Base-by-base conservation (phyloP, 768 basidiomycete species). In the Tephrocybe rancida region DNA sequence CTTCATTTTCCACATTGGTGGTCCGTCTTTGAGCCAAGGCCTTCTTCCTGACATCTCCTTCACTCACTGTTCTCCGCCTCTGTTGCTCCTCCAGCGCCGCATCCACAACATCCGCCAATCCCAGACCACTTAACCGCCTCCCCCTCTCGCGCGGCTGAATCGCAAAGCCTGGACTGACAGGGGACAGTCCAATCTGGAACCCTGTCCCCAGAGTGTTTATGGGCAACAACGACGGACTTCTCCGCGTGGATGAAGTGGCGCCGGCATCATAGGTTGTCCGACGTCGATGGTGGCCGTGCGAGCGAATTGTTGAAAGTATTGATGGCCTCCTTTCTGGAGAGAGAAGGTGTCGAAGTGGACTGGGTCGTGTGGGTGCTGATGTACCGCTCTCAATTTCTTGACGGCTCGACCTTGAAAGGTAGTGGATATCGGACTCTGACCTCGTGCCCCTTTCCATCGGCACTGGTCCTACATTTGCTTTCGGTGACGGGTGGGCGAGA, bases 91-190 rank as follows among this genome's bases (percentile, higher is more conserved):
- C 45, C 21, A 58, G 50, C 58, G 61, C 48, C 39, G 57, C 59
- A 48, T 69, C 68, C 22, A 54, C 59, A 26, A 65, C 67, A 49
- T 72, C 74, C n/a, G 63, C 67, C 37, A 71, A 66, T 1, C 65
- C 71, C 18, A 72, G 45, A 29, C 72, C 74, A 58, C 74, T 81
- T 10, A 67, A 52, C 53, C 76, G 68, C 57, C 82, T 67, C 57
- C 80, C 70, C 60, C 83, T 69, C 58, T 81, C 78, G 43, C 71
- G 67, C 19, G 86, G 86, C 48, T 83, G 73, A 42, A 88, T 77
- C n/a, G 79, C 75, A 60, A 90, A 91, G n/a, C 89, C 89, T 27
- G 89, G 89, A 61, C 86, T 88, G 50, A 86, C 71, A 14, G 89
- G 86, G 22, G 87, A 88, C 35, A 91, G 63, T 4, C 89, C 89